Conservation (phyloP, 2,329 filamentous ascomycete species). For the Nemania sp. region DNA sequence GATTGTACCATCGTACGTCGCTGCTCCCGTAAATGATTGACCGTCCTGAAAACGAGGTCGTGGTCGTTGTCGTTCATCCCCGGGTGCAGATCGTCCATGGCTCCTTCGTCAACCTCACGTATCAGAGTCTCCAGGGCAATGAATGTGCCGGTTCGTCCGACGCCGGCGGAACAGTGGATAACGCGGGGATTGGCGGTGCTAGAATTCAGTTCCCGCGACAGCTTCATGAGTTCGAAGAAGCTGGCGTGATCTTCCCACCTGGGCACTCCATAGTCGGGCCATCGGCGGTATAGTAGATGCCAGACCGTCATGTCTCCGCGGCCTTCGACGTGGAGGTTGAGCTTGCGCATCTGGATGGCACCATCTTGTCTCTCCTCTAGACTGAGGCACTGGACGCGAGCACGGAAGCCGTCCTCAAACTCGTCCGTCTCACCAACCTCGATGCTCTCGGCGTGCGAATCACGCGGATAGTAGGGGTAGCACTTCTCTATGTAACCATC, state of each 20-base stretch:
- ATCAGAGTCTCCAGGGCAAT: constrained; percentile 94
- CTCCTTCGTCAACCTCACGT: constrained; percentile 76
- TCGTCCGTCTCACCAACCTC: constrained; percentile 66
- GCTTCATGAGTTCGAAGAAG: constrained; percentile 70
- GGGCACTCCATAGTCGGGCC: constrained; percentile 90
- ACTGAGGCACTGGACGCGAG: constrained; percentile 69
- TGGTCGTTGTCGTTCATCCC: constrained; percentile 34
- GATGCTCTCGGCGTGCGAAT: constrained; percentile 56
- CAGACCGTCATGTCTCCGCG: constrained; percentile 59
- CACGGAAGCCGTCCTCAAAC: constrained; percentile 69
- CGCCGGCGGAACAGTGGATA: constrained; percentile 86
- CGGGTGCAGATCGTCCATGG: constrained; percentile 57
- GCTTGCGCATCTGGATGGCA: constrained; percentile 73
- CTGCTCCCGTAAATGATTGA: constrained; percentile 82
- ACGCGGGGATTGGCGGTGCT: constrained; percentile 72
- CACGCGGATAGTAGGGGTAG: constrained; percentile 80
- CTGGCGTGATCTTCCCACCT: constrained; percentile 67
- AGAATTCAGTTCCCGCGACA: constrained; percentile 64
- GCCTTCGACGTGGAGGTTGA: constrained; percentile 61
- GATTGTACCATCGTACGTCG: constrained; percentile 95
- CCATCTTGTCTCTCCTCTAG: constrained; percentile 59
- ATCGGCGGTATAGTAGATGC: constrained; percentile 84
- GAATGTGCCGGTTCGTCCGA: constrained; percentile 92
- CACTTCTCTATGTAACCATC: constrained; percentile 83
- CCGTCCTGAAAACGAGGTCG: constrained; percentile 78